These are phyloP conservation scores for Penicillium sp. DNA, from an alignment of 2,329 filamentous ascomycete species.

Conservation along the genomic window DNA sequence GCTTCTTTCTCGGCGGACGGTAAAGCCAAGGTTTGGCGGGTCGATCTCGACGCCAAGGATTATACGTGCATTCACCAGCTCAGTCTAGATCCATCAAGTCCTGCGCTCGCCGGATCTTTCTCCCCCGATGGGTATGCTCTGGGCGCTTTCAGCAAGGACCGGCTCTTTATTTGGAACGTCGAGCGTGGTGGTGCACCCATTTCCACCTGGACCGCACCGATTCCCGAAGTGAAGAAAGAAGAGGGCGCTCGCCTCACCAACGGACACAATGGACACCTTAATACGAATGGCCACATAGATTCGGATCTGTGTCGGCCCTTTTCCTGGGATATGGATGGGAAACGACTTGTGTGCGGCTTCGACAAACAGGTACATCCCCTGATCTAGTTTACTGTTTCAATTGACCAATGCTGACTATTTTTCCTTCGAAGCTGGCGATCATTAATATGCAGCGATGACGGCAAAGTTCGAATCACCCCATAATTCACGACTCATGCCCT, in stretches of 20 bases:
- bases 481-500: constrained; percentile 9
- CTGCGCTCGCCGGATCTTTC: constrained; percentile 44
- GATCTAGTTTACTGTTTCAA: neutral
- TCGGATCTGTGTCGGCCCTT: constrained; percentile 40
- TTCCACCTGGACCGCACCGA: constrained; percentile 39
- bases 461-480: neutral
- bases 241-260: constrained; percentile 33
- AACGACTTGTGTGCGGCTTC: constrained; percentile 50
- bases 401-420: neutral
- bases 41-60: constrained; percentile 38
- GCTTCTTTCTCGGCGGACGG: constrained; percentile 47
- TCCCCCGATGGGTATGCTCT: constrained; percentile 48
- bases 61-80: constrained; percentile 39
- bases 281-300: constrained; percentile 33
- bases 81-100: constrained; percentile 34
- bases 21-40: constrained; percentile 45
- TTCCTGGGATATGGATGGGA: constrained; percentile 54
- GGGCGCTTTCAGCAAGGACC: constrained; percentile 44
- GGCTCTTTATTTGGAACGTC: constrained; percentile 47
- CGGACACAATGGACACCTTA: constrained; percentile 35
- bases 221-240: constrained; percentile 31
- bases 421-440: constrained; percentile 34
- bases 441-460: constrained; percentile 41
- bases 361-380: constrained; percentile 45
- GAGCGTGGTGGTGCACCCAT: constrained; percentile 44